Base-by-base conservation (phyloP, 306 rosid genomes). In the Fragaria vesca region DNA sequence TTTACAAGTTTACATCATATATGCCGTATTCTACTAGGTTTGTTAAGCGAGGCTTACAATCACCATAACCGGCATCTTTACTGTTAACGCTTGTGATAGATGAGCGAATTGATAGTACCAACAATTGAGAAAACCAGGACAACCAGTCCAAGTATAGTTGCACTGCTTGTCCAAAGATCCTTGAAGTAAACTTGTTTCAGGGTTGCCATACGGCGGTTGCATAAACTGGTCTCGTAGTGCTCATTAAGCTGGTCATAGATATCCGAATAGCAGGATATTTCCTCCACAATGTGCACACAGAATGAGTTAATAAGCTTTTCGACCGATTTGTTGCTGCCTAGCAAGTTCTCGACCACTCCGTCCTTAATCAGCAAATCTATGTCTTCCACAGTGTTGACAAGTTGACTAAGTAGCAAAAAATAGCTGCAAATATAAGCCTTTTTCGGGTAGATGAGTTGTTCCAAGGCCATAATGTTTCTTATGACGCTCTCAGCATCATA, bases 151-250 rank as follows among this genome's bases (percentile, higher is more conserved):
- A 90, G 81, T 21, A 90, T 4, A 17, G 96, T 90, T 32, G 92
- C 85, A 65, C 89, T 88, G 4, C 86, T 85, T 10, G 91, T 90
- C 90, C 93, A 90, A 18, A 89, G 85, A 63, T 90, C 91, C 36
- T 87, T 81, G 65, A 90, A 88, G 34, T 90, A 90, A 2, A 88
- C 83, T 68, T 79, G 83, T 72, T 76, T 81, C 42, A 87, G 46
- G 0, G 86, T 82, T 0, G 92, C 96, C 84, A 83, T 80, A 0
- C 80, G 58, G 3, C 82, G 80, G 32, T 89, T 89, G 91, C 89
- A 85, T 3, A 52, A 2, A 20, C 76, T 60, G 8, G 12, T 83
- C 55, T 74, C 79, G 67, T 90, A 81, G 74, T 86, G 85, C 17
- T 8, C 8, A 52, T 85, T 84, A 0, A 91, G 83, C 0, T 78